phyloP scores from a whole-genome alignment of 352 stramenopile species.

The Thalassiosira mediterranea region DNA sequence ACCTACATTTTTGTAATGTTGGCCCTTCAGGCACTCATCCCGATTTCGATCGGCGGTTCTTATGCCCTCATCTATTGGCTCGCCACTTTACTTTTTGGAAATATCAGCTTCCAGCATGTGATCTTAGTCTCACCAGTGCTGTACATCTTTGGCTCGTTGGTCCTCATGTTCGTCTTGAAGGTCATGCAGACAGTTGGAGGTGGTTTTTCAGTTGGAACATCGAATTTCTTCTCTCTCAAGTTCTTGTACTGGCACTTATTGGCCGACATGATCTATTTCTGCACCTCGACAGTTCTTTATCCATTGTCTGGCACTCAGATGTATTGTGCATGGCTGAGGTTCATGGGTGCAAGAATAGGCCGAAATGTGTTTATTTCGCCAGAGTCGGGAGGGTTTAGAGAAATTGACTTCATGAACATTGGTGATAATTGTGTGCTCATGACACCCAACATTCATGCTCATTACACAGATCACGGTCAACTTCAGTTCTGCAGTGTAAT shows the following conservation, averaged over 20 bases:
- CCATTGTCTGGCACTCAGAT: slow-evolving; percentile 12
- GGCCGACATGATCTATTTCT: slow-evolving; percentile 30
- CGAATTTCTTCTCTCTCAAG: slow-evolving; percentile 25
- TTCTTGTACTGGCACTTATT: slow-evolving; percentile 26
- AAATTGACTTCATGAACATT: slow-evolving; percentile 34
- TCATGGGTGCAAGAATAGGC: slow-evolving; percentile 22
- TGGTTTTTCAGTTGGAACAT: slow-evolving; percentile 12
- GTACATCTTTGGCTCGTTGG: slow-evolving; percentile 18
- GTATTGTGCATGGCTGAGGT: slow-evolving; percentile 16
- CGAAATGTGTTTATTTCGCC: slow-evolving; percentile 15
- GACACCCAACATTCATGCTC: slow-evolving; percentile 31
- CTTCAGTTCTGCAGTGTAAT: slow-evolving; percentile 27
- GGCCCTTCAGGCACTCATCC: slow-evolving; percentile 7
- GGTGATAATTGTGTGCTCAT: slow-evolving; percentile 27
- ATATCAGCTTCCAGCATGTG: neutral
- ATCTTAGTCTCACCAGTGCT: slow-evolving; percentile 12
- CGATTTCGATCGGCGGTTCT: neutral
- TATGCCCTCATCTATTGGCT: slow-evolving; percentile 4
- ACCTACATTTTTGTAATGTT: slow-evolving; percentile 16
- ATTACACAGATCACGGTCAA: slow-evolving; percentile 30
- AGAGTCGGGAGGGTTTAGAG: slow-evolving; percentile 22
- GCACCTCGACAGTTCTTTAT: slow-evolving; percentile 22
- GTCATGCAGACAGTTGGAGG: slow-evolving; percentile 11
- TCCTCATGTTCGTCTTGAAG: slow-evolving; percentile 22
- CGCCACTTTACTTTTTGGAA: neutral